Evolutionary conservation across 2,329 filamentous ascomycete species (phyloP), one percentile per base, ranked within the genome.

Genomic region (Colletotrichum sp.): DNA sequence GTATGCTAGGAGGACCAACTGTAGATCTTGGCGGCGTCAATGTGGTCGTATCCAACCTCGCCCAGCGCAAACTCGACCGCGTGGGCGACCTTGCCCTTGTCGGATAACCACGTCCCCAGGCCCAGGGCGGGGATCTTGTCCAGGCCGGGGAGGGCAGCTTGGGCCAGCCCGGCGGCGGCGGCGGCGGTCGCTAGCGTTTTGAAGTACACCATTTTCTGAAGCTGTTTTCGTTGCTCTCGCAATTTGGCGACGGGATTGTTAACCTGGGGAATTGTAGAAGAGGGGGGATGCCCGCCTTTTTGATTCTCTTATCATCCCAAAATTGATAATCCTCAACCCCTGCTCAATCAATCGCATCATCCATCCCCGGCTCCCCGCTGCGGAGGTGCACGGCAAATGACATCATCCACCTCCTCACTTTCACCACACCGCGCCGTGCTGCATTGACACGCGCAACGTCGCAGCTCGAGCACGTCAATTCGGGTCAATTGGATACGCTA

Each of bases 31-130:
- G 84, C 84, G 2, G 90, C 91, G 81, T 90, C 89, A 77, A 92
- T 90, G 79, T 91, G 90, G 24, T 89, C 86, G 81, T 92, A 92
- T 52, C 91, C 91, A 60, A 34, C 74, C 59, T 76, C 70, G 32
- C 74, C 70, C 10, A 76, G 55, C n/a, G 93, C 92, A 76, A 89
- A 87, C 60, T 87, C 85, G 28, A 94, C 92, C 26, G 92, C 92
- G 1, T 85, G 83, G 67, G 89, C 86, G 69, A 93, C 91, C 81
- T 92, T 87, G 66, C 90, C 91, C 1, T 90, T 87, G 5, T 86
- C 86, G 9, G 91, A 89, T 83, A 94, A 91, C 92, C 92, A 94
- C 76, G 92, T 93, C 79, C 92, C 92, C 7, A 76, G 26, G 3
- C 74, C 74, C 3, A 76, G 39, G 30, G 74, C 36, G 1, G 74